phyloP scores from a whole-genome alignment of 2,329 filamentous ascomycete genomes.

The Paraconiothyrium brasiliense region DNA sequence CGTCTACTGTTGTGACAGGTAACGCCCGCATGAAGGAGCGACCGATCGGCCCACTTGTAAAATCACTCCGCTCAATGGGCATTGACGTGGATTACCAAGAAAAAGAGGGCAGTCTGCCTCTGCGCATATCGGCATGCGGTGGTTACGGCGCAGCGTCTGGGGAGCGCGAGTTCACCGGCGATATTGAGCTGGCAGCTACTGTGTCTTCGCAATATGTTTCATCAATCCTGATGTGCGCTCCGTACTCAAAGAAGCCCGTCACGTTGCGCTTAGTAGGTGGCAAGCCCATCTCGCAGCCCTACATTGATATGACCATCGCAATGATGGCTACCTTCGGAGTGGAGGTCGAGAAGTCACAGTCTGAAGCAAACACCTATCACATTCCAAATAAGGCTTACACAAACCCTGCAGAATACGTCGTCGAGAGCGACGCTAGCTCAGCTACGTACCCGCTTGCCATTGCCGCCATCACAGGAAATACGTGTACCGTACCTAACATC shows the following conservation, averaged over 20 bases:
- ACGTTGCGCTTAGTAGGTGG: conserved; percentile 91
- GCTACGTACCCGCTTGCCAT: conserved; percentile 95
- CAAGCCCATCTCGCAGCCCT: conserved; percentile 94
- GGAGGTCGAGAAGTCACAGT: conserved; percentile 76
- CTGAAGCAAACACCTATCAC: conserved; percentile 89
- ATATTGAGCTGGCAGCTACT: conserved; percentile 91
- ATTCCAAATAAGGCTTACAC: conserved; percentile 85
- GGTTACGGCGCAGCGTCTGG: conserved; percentile 75
- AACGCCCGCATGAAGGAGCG: conserved; percentile 96
- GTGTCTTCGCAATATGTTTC: conserved; percentile 99
- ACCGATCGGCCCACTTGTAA: conserved; percentile 91
- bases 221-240: conserved; percentile 94
- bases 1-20: conserved; percentile 84
- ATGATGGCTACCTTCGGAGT: conserved; percentile 98
- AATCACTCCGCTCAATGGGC: conserved; percentile 86
- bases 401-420: conserved; percentile 85
- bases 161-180: conserved; percentile 67
- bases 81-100: conserved; percentile 88
- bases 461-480: conserved; percentile 94
- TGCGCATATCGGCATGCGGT: conserved; percentile 75
- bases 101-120: conserved; percentile 81
- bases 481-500: conserved; percentile 95
- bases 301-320: conserved; percentile 98
- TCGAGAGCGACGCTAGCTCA: conserved; percentile 97
- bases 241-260: conserved; percentile 93